phyloP scores from a whole-genome alignment of 2,329 filamentous ascomycete species.

The Tolypocladium nubicola region DNA sequence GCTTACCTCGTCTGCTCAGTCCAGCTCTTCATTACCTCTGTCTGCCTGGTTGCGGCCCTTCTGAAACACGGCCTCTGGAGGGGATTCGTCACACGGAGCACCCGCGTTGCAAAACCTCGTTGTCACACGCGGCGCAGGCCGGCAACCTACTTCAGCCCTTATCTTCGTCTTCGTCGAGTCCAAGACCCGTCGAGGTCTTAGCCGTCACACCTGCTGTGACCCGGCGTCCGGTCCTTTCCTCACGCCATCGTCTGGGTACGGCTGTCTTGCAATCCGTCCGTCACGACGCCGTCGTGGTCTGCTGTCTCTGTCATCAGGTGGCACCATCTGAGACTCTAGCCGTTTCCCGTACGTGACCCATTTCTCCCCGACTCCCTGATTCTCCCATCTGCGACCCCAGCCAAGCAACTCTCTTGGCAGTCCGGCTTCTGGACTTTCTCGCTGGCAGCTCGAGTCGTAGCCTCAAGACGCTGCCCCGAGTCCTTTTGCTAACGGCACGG shows the following conservation, averaged over 20 bases:
- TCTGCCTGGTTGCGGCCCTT: constrained; percentile 8
- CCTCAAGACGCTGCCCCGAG: not conserved
- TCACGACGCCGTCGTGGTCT: not conserved
- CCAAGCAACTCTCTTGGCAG: not conserved
- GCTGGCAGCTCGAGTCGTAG: not conserved
- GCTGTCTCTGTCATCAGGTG: not conserved
- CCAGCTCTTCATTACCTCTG: constrained; percentile 4
- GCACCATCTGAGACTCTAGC: constrained; percentile 2
- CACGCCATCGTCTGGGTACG: not conserved
- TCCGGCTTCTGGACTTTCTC: not conserved
- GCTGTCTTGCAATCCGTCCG: not conserved
- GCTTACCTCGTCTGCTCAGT: constrained; percentile 7
- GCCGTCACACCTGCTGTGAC: not conserved
- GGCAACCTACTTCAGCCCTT: not conserved
- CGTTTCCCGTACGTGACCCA: constrained; percentile 4
- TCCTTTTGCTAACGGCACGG: not conserved
- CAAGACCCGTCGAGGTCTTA: not conserved
- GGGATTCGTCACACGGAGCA: constrained; percentile 2
- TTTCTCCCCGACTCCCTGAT: not conserved
- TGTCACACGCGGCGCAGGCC: not conserved
- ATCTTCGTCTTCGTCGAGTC: constrained; percentile 1
- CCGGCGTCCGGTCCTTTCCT: not conserved
- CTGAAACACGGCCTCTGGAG: constrained; percentile 15
- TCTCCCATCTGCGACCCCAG: constrained; percentile 7
- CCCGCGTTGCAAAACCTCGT: not conserved